These are phyloP conservation scores for Omphalea diandra DNA, from an alignment of 441 rosid genomes.

Conservation along the genomic window DNA sequence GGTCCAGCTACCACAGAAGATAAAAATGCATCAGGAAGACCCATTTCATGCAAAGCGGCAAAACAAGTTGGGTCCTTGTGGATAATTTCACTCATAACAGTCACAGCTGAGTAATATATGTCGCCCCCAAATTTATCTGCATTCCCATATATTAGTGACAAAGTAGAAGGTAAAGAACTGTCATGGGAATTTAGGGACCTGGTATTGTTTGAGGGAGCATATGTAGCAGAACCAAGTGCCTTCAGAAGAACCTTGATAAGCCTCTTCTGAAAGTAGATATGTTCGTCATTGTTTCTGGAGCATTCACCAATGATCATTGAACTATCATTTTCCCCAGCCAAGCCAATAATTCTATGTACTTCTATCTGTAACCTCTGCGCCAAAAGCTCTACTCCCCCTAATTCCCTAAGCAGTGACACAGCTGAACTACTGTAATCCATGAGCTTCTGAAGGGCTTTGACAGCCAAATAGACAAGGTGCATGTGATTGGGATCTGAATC, in stretches of 20 bases:
- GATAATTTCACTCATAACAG: conserved; percentile 97
- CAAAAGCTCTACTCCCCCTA: conserved; percentile 96
- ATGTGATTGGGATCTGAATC: conserved; percentile 79
- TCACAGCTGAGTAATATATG: conserved; percentile 91
- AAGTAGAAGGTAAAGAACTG: conserved; percentile 74
- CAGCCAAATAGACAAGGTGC: conserved; percentile 94
- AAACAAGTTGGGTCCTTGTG: conserved; percentile 98
- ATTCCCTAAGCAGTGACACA: conserved; percentile 80
- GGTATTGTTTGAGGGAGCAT: conserved; percentile 69
- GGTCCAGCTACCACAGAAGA: conserved; percentile 83
- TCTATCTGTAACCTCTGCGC: conserved; percentile 88
- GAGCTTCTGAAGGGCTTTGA: conserved; percentile 91
- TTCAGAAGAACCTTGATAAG: conserved; percentile 89
- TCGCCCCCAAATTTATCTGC: conserved; percentile 97
- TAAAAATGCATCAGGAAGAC: conserved; percentile 93
- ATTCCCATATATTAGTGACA: conserved; percentile 71
- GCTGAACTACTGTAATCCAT: conserved; percentile 98
- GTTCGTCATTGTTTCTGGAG: conserved; percentile 60
- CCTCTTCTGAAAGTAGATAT: conserved; percentile 74
- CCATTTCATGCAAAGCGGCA: conserved; percentile 73
- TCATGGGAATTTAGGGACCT: conserved; percentile 78
- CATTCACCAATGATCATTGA: conserved; percentile 64
- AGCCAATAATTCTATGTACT: conserved; percentile 75
- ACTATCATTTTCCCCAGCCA: conserved; percentile 48
- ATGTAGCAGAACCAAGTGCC: conserved; percentile 98